Conservation (phyloP, 2,329 filamentous ascomycete species). For the Rhynchosporium secalis region DNA sequence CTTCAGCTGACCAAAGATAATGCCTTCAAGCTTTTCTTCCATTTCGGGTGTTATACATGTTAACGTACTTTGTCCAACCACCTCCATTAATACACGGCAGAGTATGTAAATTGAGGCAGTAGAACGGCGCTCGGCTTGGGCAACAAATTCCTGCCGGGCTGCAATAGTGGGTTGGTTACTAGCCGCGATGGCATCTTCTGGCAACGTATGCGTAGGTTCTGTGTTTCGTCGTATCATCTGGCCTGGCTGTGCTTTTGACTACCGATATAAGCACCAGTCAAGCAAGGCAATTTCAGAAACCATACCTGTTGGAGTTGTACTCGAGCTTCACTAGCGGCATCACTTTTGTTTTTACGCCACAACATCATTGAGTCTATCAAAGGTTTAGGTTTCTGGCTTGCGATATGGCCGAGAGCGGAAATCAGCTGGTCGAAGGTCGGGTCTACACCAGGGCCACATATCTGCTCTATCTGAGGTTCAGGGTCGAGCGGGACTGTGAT, state of each 20-base stretch:
- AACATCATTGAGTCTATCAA: slow-evolving; percentile 97
- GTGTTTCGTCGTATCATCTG: slow-evolving; percentile 69
- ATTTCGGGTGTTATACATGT: slow-evolving; percentile 83
- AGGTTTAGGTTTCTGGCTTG: slow-evolving; percentile 89
- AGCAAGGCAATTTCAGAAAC: not conserved
- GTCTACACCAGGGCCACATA: slow-evolving; percentile 89
- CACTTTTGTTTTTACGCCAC: slow-evolving; percentile 95
- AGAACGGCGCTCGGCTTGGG: slow-evolving; percentile 82
- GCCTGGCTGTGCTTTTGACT: slow-evolving; percentile 33
- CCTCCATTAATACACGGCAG: slow-evolving; percentile 89
- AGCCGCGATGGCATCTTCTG: slow-evolving; percentile 28
- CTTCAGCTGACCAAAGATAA: slow-evolving; percentile 95
- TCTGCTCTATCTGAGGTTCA: slow-evolving; percentile 80
- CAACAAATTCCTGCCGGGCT: slow-evolving; percentile 66
- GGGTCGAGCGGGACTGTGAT: slow-evolving; percentile 76
- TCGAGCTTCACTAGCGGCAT: slow-evolving; percentile 73
- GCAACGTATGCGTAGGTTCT: slow-evolving; percentile 52
- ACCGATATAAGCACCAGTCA: slow-evolving; percentile 9
- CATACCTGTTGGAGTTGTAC: slow-evolving; percentile 54
- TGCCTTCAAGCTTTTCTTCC: slow-evolving; percentile 89
- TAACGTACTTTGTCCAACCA: slow-evolving; percentile 86
- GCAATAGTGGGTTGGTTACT: slow-evolving; percentile 40
- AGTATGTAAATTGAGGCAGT: slow-evolving; percentile 95
- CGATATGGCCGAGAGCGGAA: slow-evolving; percentile 88
- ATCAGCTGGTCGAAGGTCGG: slow-evolving; percentile 92